Percentiles rank a stretch among this genome's conserved stretches.
Evolutionary conservation across 2,329 filamentous ascomycete species (phyloP).

Genomic region (Fonsecaea pugnacius): DNA sequence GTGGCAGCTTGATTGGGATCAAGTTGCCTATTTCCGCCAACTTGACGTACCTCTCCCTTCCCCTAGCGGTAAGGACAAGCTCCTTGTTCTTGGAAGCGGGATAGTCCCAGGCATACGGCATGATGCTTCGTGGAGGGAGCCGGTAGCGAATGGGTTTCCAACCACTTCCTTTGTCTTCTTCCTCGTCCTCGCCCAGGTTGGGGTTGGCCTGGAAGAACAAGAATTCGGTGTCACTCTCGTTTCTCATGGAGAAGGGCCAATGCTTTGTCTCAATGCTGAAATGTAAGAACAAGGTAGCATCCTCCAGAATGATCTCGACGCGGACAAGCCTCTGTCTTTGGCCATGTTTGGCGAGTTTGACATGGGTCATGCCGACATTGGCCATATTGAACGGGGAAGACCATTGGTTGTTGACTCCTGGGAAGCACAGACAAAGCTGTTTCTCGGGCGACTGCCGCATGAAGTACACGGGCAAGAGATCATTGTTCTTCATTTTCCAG

Average conservation of each 20-base stretch:
- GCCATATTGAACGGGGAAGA: constrained; percentile 97
- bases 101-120: constrained; percentile 99
- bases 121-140: constrained; percentile 90
- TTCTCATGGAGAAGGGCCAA: constrained; percentile 98
- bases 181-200: constrained; percentile 86
- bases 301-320: constrained; percentile 87
- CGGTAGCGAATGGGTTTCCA: constrained; percentile 94
- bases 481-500: constrained; percentile 74
- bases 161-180: constrained; percentile 72
- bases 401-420: constrained; percentile 95
- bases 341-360: constrained; percentile 89
- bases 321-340: constrained; percentile 87
- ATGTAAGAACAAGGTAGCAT: constrained; percentile 90
- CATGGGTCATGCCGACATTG: constrained; percentile 86
- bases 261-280: constrained; percentile 89
- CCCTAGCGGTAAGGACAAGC: constrained; percentile 77
- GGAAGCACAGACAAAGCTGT: constrained; percentile 89
- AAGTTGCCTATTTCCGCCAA: constrained; percentile 95
- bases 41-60: constrained; percentile 87
- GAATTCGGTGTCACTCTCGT: constrained; percentile 96
- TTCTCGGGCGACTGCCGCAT: constrained; percentile 81
- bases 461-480: constrained; percentile 85
- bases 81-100: constrained; percentile 97
- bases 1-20: constrained; percentile 86
- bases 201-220: constrained; percentile 95